phyloP scores from a whole-genome alignment of 306 rosid species.

The Gastrolobium bilobum region DNA sequence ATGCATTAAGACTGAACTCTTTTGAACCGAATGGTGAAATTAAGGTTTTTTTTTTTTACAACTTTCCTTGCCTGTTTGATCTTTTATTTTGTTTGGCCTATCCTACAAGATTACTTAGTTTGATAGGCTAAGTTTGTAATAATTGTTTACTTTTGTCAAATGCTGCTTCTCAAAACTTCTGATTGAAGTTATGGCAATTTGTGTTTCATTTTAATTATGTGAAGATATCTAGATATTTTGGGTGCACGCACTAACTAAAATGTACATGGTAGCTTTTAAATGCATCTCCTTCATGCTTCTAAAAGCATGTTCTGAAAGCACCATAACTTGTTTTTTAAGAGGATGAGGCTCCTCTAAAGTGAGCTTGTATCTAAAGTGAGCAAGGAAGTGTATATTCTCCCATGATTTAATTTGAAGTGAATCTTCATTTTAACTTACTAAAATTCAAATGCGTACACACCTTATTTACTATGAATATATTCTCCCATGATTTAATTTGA shows the following conservation, averaged over 20 bases:
- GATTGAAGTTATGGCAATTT: background rate
- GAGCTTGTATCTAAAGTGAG: too few species aligned
- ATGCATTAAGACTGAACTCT: slow-evolving; percentile 71
- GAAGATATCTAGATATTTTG: slow-evolving; percentile 21
- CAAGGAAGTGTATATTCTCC: background rate
- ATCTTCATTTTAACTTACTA: background rate
- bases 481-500: background rate
- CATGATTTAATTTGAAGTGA: background rate
- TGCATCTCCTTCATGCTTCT: background rate
- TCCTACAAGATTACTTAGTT: background rate
- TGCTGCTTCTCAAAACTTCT: slow-evolving; percentile 25
- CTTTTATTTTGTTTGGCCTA: background rate
- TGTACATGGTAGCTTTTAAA: background rate
- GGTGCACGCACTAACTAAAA: slow-evolving; percentile 5
- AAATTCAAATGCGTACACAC: background rate
- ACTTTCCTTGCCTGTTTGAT: background rate
- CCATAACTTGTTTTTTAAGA: background rate
- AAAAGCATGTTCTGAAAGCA: background rate
- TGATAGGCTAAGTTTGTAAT: slow-evolving; percentile 8
- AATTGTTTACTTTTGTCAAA: background rate
- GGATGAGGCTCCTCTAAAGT: background rate
- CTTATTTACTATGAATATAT: background rate
- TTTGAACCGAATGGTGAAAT: slow-evolving; percentile 66
- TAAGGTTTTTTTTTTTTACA: slow-evolving; percentile 53
- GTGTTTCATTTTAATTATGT: background rate